Base-by-base conservation (phyloP, 495 filamentous ascomycete genomes). In the Penicillium daleae region DNA sequence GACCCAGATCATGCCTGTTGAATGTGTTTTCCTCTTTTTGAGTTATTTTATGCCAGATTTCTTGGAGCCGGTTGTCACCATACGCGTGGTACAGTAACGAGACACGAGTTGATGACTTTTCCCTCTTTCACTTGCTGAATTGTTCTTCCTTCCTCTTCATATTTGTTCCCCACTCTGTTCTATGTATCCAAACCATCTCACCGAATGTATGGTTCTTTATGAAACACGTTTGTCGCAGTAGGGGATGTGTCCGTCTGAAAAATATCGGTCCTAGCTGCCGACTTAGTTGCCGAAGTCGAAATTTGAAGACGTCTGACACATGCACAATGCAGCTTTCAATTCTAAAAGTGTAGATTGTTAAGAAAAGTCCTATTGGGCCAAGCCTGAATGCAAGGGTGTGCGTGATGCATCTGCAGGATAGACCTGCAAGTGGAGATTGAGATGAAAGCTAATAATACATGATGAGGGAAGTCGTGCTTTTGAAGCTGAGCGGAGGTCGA, bases 71-170 rank as follows among this genome's bases (percentile, higher is more conserved):
- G 55, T 54, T 61, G 56, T 65, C 44, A 35, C 60, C 52, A 24
- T 33, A 55, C 62, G 59, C 27, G 57, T 66, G 62, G 52, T 51
- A 56, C 60, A 69, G 46, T 69, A 71, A 73, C 63, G 68, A 66
- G 66, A 65, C 57, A 73, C 57, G 70, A 71, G 44, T 56, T 73
- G 65, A 73, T 63, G 70, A 74, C 67, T 27, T 57, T 29, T 58
- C 61, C 63, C 66, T 50, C 31, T 29, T 37, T 63, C 17, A 57
- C 19, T 48, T 62, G 26, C 19, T 49, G 56, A 33, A 56, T 57
- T 15, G 1, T 7, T 44, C 37, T 58, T 26, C 55, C 12, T 39
- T 29, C 48, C 53, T 69, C 40, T 49, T 32, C 44, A 56, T 62
- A 64, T 46, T 21, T 2, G 21, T 55, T 50, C 22, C 50, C 42